Evolutionary conservation across 208 protist genomes (phyloP), one percentile per base, ranked within the genome.

Genomic region (Phytomonas francai): DNA sequence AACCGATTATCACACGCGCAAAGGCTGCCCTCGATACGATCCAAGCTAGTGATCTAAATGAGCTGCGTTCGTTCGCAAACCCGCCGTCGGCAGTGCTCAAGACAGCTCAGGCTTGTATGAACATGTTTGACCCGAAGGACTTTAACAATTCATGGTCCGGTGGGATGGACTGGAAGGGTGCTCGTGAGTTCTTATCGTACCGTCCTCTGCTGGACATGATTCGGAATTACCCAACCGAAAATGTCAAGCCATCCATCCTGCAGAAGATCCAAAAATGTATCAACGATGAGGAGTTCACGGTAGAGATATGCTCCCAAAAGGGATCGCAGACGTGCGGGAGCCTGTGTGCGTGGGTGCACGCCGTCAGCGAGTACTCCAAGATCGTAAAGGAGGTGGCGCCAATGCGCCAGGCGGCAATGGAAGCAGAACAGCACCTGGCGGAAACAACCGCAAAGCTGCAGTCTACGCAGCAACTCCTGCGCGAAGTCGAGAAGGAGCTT

Each of bases 351-450:
- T 99, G 98, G 98, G 89, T 97, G 72, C 83, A 90, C 66, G 97
- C 97, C n/a, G 91, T 99, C 65, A 89, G 98, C 73, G 84, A 94
- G 74, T 98, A 97, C 79, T 94, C 91, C 65, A 90, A 97, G 67
- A 95, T 97, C 30, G 91, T 97, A n/a, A 98, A 98, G 83, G 80
- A 94, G 70, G 95, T 98, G 11, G 96, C 95, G 34, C 98, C 98
- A 31, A 98, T 98, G 80, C 84, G 91, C 49, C 79, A 87, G 59
- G 86, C 88, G 3, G 88, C 96, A n/a, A 92, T 81, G 22, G 88
- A 97, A 68, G 93, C 97, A 4, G 82, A 98, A 63, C 67, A 71
- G 29, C 83, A 98, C 68, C 76, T 98, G 49, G 80, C 85, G 0
- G 83, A 85, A 70, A 93, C 94, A 0, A 93, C 96, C 69, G 86